Percentiles rank a stretch among this genome's conserved stretches.
These are phyloP conservation scores for Dactylellina haptotyla DNA, from an alignment of 2,329 filamentous ascomycete species.

Conservation along the genomic window DNA sequence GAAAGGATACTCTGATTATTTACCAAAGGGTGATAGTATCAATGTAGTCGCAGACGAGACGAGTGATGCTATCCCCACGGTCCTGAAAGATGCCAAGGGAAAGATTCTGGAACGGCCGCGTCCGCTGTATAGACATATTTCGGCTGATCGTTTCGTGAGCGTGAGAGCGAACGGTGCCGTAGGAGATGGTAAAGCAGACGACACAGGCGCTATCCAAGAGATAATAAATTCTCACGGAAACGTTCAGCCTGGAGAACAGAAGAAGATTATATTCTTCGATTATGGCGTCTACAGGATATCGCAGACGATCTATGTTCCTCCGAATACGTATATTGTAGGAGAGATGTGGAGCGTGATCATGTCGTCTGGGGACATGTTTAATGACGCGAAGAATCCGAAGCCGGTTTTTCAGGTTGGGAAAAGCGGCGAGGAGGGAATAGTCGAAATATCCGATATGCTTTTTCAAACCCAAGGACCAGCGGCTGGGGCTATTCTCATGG, in stretches of 20 bases:
- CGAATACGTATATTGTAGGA: conserved; percentile 67
- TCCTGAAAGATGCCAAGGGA: conserved; percentile 66
- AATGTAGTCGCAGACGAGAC: conserved; percentile 50
- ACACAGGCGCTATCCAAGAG: conserved; percentile 83
- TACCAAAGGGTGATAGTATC: conserved; percentile 34
- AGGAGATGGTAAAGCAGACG: conserved; percentile 87
- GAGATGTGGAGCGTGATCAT: conserved; percentile 68
- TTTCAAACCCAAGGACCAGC: conserved; percentile 65
- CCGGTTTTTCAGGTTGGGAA: conserved; percentile 68
- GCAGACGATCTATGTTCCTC: conserved; percentile 64
- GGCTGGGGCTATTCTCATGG: conserved; percentile 75
- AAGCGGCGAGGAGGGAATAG: conserved; percentile 65
- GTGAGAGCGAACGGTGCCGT: conserved; percentile 83
- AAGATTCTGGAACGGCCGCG: conserved; percentile 85
- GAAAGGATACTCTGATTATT: conserved; percentile 39
- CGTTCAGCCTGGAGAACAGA: conserved; percentile 71
- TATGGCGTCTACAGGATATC: conserved; percentile 64
- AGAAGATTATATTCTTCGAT: conserved; percentile 64
- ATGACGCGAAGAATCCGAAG: conserved; percentile 63
- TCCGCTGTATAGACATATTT: conserved; percentile 81
- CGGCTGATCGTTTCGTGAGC: conserved; percentile 65
- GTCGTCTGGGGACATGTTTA: conserved; percentile 65
- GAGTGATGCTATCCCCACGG: conserved; percentile 23
- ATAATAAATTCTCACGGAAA: conserved; percentile 73
- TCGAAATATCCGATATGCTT: conserved; percentile 67